A percentile compares a stretch with the other conserved stretches of the same genome.
Evolutionary conservation across 192 early-diverging fungal species (phyloP).

Genomic region (Linnemannia elongata): DNA sequence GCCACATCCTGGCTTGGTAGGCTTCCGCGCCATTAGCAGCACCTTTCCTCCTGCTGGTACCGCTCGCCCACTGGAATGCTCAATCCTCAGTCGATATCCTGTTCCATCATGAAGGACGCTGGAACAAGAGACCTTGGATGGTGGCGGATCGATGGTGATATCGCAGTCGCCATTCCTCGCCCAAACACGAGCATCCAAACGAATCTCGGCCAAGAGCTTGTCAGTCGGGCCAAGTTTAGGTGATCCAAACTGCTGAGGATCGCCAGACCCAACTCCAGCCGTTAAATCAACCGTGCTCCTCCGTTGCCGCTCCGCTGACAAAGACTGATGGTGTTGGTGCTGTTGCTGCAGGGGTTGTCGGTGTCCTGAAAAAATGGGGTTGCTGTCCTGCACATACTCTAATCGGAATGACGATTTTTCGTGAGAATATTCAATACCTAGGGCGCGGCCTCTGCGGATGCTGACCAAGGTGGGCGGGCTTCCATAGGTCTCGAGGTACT

Average conservation of each 20-base stretch:
- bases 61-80: slow-evolving; percentile 58
- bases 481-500: slow-evolving; percentile 41
- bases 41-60: slow-evolving; percentile 62
- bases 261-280: background rate
- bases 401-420: slow-evolving; percentile 39
- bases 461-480: slow-evolving; percentile 54
- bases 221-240: slow-evolving; percentile 40
- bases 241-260: slow-evolving; percentile 10
- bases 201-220: slow-evolving; percentile 53
- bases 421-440: slow-evolving; percentile 44
- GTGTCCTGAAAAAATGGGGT: slow-evolving; percentile 53
- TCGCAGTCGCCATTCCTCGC: slow-evolving; percentile 50
- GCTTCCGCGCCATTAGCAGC: slow-evolving; percentile 50
- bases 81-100: slow-evolving; percentile 59
- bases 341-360: slow-evolving; percentile 22
- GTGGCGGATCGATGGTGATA: slow-evolving; percentile 65
- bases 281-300: slow-evolving; percentile 29
- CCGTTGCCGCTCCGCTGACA: slow-evolving; percentile 15
- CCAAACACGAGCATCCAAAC: slow-evolving; percentile 57
- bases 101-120: slow-evolving; percentile 55
- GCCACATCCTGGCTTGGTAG: slow-evolving; percentile 47
- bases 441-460: slow-evolving; percentile 47
- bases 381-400: slow-evolving; percentile 52
- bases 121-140: slow-evolving; percentile 50
- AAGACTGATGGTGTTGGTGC: slow-evolving; percentile 33